Evolutionary conservation across 805 yeast genomes (phyloP), one percentile per base, ranked within the genome.

Genomic region (Candida oleophila): DNA sequence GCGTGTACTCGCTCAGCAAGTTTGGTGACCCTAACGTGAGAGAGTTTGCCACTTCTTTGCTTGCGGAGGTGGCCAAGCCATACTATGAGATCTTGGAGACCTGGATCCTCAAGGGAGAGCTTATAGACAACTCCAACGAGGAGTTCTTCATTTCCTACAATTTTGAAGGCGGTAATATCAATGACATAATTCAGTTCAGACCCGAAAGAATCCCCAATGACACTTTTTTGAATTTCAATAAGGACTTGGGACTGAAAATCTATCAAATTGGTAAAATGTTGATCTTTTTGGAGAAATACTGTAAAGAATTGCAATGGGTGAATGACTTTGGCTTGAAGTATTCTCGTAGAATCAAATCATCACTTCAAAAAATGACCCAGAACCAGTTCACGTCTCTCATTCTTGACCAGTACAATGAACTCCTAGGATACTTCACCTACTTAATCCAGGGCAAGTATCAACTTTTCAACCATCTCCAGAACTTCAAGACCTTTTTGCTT

Each of bases 261-360:
- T 81, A 70, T 53, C 82, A 84, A 43, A 81, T 86, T 16, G 99
- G 99, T 0, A 82, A 85, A 50, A 78, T 87, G 4, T 66, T 84
- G 4, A 73, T 80, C 8, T 91, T 84, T 58, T 65, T 91, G 40
- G 78, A 81, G 33, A 69, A 69, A 22, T 76, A 77, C 38, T 89
- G 96, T 63, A 77, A 78, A 30, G 94, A 88, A 54, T 65, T 80
- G 22, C 74, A 74, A 35, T 89, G 94, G 91, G 62, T 77, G 5
- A 77, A 75, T 53, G 64, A 68, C 3, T 74, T 71, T 55, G 64
- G 73, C 5, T 46, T 47, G 34, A 64, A 68, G 45, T 71, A 68
- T 48, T 57, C 68, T 16, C 50, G 57, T 8, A 63, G 53, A 48
- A 57, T 55, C 35, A 63, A 63, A 40, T 51, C 61, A 1, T 77